Conservation (phyloP, 2,329 filamentous ascomycete species). For the Colletotrichum karsti region DNA sequence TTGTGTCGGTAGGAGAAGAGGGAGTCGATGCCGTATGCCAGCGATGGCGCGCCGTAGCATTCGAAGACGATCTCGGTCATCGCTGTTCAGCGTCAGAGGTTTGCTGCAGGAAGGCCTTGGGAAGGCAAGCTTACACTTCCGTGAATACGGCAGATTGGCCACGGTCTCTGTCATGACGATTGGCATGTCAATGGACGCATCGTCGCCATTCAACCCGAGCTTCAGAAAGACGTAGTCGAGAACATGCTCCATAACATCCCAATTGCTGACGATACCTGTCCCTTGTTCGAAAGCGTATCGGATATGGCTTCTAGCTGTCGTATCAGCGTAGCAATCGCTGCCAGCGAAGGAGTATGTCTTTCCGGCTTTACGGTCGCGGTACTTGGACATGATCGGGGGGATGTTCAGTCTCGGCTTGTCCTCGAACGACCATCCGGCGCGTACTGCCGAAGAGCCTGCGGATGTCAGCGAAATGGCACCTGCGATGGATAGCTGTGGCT, state of each 20-base stretch:
- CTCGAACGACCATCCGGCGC: constrained; percentile 97
- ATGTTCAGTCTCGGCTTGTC: constrained; percentile 79
- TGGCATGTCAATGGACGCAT: constrained; percentile 82
- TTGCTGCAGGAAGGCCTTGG: neutral
- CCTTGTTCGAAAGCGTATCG: constrained; percentile 91
- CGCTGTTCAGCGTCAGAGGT: constrained; percentile 59
- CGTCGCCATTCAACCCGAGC: constrained; percentile 81
- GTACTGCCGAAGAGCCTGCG: constrained; percentile 84
- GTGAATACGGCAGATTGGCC: constrained; percentile 87
- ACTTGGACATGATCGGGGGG: constrained; percentile 92
- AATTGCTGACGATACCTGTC: constrained; percentile 92
- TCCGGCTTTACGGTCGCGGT: constrained; percentile 91
- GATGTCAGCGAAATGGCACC: constrained; percentile 17
- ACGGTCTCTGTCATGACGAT: constrained; percentile 96
- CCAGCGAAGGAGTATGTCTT: constrained; percentile 94
- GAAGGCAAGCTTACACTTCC: constrained; percentile 70
- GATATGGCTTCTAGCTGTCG: constrained; percentile 89
- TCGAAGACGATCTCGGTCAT: constrained; percentile 99
- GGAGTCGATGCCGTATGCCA: constrained; percentile 95
- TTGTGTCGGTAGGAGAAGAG: constrained; percentile 97
- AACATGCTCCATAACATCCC: constrained; percentile 96
- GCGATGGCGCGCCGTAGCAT: constrained; percentile 88
- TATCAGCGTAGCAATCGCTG: constrained; percentile 92
- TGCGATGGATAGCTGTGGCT: neutral
- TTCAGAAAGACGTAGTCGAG: constrained; percentile 96